Base-by-base conservation (phyloP, 768 basidiomycete genomes). In the Leccinum disarticulatum region DNA sequence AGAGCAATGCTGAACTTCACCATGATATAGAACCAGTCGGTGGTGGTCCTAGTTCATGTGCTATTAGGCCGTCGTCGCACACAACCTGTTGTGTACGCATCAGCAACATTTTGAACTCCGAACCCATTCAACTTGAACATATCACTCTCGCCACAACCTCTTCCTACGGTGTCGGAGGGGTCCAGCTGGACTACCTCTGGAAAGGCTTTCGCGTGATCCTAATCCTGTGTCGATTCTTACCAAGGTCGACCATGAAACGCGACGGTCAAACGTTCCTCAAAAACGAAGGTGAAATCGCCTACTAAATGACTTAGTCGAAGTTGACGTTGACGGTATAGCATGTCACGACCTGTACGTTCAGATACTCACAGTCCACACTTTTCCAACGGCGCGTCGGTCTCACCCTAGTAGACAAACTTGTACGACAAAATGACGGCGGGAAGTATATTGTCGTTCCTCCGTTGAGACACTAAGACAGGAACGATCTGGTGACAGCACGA, bases 21-120 rank as follows among this genome's bases (percentile, higher is more conserved):
- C 3, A 82, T 66, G 36, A 75, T 71, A 14, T 82, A 80, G 28
- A 82, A 62, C 82, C 81, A 83, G 50, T 82, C 80, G 0, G 68
- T 75, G 6, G 73, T 70, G 5, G 73, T 73, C 81, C 81, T 0
- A 56, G 59, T 25, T 77, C 77, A 17, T 81, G 81, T 25, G 70
- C 70, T 9, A 82, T 67, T 58, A 83, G 82, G 0, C 81, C 82
- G 9, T 30, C 0, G 74, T 69, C 1, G 68, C 68, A 6, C 70
- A 69, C 3, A 81, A 60, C 3, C 76, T 72, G 13, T 78, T 78
- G 48, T 71, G 69, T 3, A 66, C 14, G 17, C 6, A 36, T 65
- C 31, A 55, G 33, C 6, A 41, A 8, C 3, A 27, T 3, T 27
- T 27, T 27, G 27, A 27, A 4, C 27, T 27, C 27, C 27, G 27